Evolutionary conservation across 176 grass and related monocot species (phyloP), one percentile per base, ranked within the genome.

Genomic region (Ensete glaucum): DNA sequence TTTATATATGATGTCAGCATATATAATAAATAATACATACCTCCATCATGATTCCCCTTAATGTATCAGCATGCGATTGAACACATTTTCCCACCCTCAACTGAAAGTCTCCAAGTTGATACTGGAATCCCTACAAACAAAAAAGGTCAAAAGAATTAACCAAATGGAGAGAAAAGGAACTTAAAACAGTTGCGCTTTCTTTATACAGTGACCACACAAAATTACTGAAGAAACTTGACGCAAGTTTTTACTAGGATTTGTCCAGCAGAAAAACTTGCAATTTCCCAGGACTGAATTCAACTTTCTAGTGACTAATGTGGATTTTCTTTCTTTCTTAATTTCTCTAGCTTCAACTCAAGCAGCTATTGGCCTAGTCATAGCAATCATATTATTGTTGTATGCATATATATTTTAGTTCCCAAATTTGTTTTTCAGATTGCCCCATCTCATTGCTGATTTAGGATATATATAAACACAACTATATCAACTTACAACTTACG

Each of bases 21-120:
- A 25, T n/a, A n/a, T n/a, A n/a, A n/a, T n/a, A n/a, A n/a, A n/a
- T n/a, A n/a, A n/a, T n/a, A 72, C 49, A 21, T 76, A 98, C 90
- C 94, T 98, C 94, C 94, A 98, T 93, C 82, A 93, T 87, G 79
- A 98, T 91, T 78, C 90, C 90, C 65, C 94, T 83, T 14, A 97
- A 76, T 69, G 82, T 50, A 76, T 98, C 94, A 50, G 86, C 83
- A 73, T 75, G 85, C 12, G 77, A 86, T 81, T 86, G 82, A 81
- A 87, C 66, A 82, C 90, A 98, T 87, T 98, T 98, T 79, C 90
- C 94, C 56, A 98, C 89, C 84, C 88, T 88, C 78, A 93, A 53
- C 81, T 64, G 81, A 77, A 98, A 93, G 75, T 98, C 94, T 54
- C 94, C 94, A 26, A 92, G 81, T 85, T 83, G 88, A 74, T 87